Conservation (phyloP, 352 stramenopile species). For the Phytophthora fragariae region DNA sequence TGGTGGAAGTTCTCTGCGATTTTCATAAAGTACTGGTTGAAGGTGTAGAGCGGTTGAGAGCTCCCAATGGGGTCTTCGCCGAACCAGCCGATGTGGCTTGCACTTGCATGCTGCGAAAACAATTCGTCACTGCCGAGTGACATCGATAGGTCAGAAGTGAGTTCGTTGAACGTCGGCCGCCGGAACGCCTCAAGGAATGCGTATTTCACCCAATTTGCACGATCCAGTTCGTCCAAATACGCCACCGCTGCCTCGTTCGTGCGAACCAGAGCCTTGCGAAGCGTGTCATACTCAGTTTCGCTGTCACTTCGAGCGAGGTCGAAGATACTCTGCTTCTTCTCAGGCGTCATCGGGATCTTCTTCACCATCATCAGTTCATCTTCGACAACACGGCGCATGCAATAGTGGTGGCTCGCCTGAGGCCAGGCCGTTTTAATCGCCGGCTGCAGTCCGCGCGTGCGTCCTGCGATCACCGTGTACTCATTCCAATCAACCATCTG, state of each 20-base stretch:
- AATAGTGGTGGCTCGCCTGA: constrained; percentile 70
- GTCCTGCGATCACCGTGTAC: constrained; percentile 75
- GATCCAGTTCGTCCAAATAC: constrained; percentile 66
- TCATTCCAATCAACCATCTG: constrained; percentile 59
- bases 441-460: constrained; percentile 57
- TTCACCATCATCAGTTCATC: constrained; percentile 68
- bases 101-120: constrained; percentile 46
- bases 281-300: constrained; percentile 71
- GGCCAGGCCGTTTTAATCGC: constrained; percentile 65
- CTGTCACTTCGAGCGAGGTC: constrained; percentile 75
- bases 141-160: constrained; percentile 73
- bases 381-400: constrained; percentile 77
- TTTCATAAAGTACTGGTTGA: constrained; percentile 80
- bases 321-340: constrained; percentile 78
- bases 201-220: constrained; percentile 80
- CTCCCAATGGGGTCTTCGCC: constrained; percentile 64
- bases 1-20: constrained; percentile 76
- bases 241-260: constrained; percentile 62
- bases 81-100: constrained; percentile 66
- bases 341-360: constrained; percentile 65
- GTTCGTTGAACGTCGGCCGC: constrained; percentile 75
- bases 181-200: constrained; percentile 73
- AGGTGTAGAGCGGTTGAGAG: constrained; percentile 69
- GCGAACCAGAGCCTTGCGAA: constrained; percentile 57
- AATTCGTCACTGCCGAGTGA: constrained; percentile 50